Base-by-base conservation (phyloP, 2,329 filamentous ascomycete species). In the Fonsecaea multimorphosa region DNA sequence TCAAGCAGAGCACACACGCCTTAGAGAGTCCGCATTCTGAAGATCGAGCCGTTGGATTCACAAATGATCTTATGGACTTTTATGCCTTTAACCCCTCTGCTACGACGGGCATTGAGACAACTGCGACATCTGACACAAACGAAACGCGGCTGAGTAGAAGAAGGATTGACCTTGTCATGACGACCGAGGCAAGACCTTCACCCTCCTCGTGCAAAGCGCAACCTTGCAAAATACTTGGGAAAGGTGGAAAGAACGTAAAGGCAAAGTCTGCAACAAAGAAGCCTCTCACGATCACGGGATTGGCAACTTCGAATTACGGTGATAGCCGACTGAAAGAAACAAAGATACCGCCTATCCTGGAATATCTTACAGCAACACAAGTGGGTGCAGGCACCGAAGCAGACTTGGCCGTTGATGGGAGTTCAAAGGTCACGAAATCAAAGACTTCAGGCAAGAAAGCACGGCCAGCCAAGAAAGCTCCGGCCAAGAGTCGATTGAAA, bases 201-300 rank as follows among this genome's bases (percentile, higher is more conserved):
- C 58, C 59, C n/a, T 63, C 27, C 14, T 34, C 56, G 27, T 56
- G 22, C 14, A 61, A 38, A 14, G 16, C 5, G 2, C 16, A 32
- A 49, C 19, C 29, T 34, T 14, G 4, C 3, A 60, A 65, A 58
- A 38, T 59, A n/a, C 12, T 22, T 3, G 56, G 7, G 27, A 67
- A 61, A 32, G 31, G 24, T 22, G 34, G 11, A 2, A 53, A 31
- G 16, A 64, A 31, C 29, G 62, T 59, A 54, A 67, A 85, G 73
- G 74, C 78, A 24, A 89, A 87, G 70, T 80, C 81, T 4, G 78
- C 83, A 2, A 88, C 86, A 76, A 92, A 91, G 77, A 93, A 90
- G 75, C 78, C 88, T 0, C 87, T 87, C 46, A 96, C 92, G 0
- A 89, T 96, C 63, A 96, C 92, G 0, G 91, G 87, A 46, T 79